Evolutionary conservation across 2,329 filamentous ascomycete genomes (phyloP).

Genomic region (Aureobasidium lini): DNA sequence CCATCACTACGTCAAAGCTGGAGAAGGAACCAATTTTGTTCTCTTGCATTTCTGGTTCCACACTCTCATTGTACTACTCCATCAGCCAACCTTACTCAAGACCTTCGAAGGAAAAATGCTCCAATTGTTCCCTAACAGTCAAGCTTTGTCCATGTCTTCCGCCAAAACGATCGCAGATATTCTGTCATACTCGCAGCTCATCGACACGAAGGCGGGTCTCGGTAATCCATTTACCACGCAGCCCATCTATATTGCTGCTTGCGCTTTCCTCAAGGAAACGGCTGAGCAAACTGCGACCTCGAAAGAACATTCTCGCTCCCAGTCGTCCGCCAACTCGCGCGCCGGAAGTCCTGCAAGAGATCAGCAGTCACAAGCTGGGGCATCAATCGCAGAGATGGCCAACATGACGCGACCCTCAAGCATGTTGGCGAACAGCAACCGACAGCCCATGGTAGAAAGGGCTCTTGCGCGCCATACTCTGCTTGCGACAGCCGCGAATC

Average conservation of each 20-base stretch:
- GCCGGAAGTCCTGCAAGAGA: slow-evolving; percentile 40
- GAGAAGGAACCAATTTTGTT: slow-evolving; percentile 81
- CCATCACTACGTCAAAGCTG: slow-evolving; percentile 70
- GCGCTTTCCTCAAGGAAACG: slow-evolving; percentile 80
- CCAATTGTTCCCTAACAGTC: slow-evolving; percentile 70
- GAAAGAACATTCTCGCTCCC: slow-evolving; percentile 48
- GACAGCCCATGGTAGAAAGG: slow-evolving; percentile 9
- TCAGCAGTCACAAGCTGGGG: slow-evolving; percentile 14
- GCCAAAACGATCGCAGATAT: slow-evolving; percentile 91
- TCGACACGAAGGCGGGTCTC: slow-evolving; percentile 77
- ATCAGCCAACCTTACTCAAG: slow-evolving; percentile 74
- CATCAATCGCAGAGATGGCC: background rate
- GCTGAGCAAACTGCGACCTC: slow-evolving; percentile 59
- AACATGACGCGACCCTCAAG: background rate
- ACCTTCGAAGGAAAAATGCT: slow-evolving; percentile 64
- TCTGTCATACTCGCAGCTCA: slow-evolving; percentile 74
- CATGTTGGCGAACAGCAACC: background rate
- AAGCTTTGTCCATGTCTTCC: slow-evolving; percentile 76
- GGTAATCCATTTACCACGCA: slow-evolving; percentile 83
- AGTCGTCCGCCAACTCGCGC: slow-evolving; percentile 11
- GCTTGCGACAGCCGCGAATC: slow-evolving; percentile 70
- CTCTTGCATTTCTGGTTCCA: slow-evolving; percentile 86
- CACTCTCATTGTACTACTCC: slow-evolving; percentile 73
- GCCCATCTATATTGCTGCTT: slow-evolving; percentile 85
- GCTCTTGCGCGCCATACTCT: slow-evolving; percentile 60